Conservation (phyloP, 805 yeast genomes). For the Saturnispora sanitii region DNA sequence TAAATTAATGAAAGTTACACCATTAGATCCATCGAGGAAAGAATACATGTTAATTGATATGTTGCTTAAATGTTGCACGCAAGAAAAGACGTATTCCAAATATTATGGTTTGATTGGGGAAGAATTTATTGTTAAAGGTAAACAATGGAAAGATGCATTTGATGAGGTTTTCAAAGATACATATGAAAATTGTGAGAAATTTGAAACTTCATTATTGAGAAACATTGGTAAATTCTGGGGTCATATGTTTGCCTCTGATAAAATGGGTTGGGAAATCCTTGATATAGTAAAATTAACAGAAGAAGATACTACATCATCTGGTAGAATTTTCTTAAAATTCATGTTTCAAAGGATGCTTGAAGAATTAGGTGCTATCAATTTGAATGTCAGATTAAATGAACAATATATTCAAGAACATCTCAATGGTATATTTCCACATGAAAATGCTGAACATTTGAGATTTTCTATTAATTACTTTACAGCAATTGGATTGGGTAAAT, state of each 20-base stretch:
- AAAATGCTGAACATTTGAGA: constrained; percentile 42
- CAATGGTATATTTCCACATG: constrained; percentile 57
- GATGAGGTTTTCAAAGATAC: constrained; percentile 41
- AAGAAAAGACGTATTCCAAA: constrained; percentile 79
- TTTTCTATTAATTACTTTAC: constrained; percentile 88
- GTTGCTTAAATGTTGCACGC: constrained; percentile 71
- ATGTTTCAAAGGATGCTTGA: constrained; percentile 69
- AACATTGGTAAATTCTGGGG: constrained; percentile 84
- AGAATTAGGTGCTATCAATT: constrained; percentile 53
- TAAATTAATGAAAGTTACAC: constrained; percentile 49
- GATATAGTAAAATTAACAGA: constrained; percentile 53
- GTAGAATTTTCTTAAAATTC: constrained; percentile 72
- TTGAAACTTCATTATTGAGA: constrained; percentile 63
- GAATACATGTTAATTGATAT: constrained; percentile 56
- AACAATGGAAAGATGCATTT: constrained; percentile 51
- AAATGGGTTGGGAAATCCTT: constrained; percentile 54
- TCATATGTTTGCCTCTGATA: constrained; percentile 63
- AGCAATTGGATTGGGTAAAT: constrained; percentile 77
- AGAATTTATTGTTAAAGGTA: constrained; percentile 42
- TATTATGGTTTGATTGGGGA: constrained; percentile 73
- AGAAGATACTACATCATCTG: constrained; percentile 64
- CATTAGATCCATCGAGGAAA: constrained; percentile 31
- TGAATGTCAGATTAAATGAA: constrained; percentile 44
- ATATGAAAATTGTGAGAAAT: constrained; percentile 51
- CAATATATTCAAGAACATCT: constrained; percentile 40